These are phyloP conservation scores for Eucalyptus cloeziana DNA, from an alignment of 345 rosid genomes.

Conservation along the genomic window DNA sequence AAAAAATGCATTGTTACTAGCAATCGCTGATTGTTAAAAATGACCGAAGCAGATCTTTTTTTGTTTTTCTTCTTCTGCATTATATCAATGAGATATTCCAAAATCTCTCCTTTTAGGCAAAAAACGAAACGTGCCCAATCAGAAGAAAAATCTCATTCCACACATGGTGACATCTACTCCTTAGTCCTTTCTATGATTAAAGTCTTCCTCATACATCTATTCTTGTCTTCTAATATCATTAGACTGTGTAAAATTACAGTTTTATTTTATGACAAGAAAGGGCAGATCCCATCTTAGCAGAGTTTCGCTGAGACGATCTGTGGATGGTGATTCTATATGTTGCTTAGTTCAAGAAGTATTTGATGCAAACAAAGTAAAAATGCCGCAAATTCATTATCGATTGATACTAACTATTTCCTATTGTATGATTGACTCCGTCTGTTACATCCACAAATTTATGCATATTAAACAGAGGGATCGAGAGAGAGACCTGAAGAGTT, in stretches of 20 bases:
- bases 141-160: background rate
- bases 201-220: background rate
- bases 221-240: background rate
- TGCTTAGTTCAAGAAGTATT: background rate
- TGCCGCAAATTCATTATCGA: background rate
- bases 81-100: background rate
- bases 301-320: background rate
- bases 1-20: background rate
- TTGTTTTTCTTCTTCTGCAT: background rate
- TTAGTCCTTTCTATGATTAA: background rate
- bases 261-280: background rate
- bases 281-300: background rate
- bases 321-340: background rate
- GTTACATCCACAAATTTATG: background rate
- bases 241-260: background rate
- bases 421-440: background rate
- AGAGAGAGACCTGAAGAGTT: conserved; percentile 40
- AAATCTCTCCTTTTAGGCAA: background rate
- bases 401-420: background rate
- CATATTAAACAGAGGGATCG: background rate
- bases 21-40: background rate
- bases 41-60: background rate
- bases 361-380: background rate
- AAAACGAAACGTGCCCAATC: background rate
- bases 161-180: background rate